Percentiles rank a stretch among this genome's conserved stretches.
Conservation (phyloP, 2,329 filamentous ascomycete genomes). For the Peltaster fructicola region DNA sequence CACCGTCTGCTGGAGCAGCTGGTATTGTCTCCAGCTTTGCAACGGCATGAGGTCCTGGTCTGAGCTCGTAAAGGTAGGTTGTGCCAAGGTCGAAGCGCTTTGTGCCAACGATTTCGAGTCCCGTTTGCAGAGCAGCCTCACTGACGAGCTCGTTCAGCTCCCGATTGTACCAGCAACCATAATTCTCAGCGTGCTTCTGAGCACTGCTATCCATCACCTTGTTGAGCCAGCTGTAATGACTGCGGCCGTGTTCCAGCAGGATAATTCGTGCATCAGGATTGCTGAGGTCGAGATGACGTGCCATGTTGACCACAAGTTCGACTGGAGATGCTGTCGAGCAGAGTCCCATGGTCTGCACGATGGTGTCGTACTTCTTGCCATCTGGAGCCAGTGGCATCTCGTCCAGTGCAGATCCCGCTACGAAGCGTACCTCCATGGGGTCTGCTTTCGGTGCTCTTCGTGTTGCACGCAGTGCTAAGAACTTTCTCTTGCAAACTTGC, state of each 20-base stretch:
- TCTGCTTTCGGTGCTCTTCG: conserved; percentile 6
- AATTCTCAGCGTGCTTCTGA: conserved; percentile 28
- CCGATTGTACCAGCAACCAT: conserved; percentile 36
- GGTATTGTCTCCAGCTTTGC: too few relatives aligned
- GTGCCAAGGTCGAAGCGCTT: conserved; percentile 31
- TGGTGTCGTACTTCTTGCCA: conserved; percentile 27
- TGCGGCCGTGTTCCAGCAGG: conserved; percentile 33
- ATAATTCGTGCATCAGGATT: conserved; percentile 29
- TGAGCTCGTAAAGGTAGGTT: conserved; percentile 32
- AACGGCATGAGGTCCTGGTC: too few relatives aligned
- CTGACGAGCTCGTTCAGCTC: conserved; percentile 32
- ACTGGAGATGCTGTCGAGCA: conserved; percentile 31
- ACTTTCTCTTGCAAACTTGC: conserved; percentile 30
- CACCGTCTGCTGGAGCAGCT: too few relatives aligned
- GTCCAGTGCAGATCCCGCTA: conserved; percentile 26
- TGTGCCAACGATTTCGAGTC: conserved; percentile 28
- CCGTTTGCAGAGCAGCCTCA: conserved; percentile 28
- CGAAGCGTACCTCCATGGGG: conserved; percentile 19
- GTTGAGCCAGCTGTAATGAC: conserved; percentile 31
- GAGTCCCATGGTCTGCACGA: conserved; percentile 34
- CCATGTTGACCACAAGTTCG: conserved; percentile 27
- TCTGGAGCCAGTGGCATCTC: conserved; percentile 19
- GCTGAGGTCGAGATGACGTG: conserved; percentile 19
- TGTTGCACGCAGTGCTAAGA: conserved; percentile 20
- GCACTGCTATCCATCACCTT: conserved; percentile 27